Percentiles rank a stretch among this genome's conserved stretches.
phyloP scores from a whole-genome alignment of 2,329 filamentous ascomycete species.

The Penicillium glabrum region DNA sequence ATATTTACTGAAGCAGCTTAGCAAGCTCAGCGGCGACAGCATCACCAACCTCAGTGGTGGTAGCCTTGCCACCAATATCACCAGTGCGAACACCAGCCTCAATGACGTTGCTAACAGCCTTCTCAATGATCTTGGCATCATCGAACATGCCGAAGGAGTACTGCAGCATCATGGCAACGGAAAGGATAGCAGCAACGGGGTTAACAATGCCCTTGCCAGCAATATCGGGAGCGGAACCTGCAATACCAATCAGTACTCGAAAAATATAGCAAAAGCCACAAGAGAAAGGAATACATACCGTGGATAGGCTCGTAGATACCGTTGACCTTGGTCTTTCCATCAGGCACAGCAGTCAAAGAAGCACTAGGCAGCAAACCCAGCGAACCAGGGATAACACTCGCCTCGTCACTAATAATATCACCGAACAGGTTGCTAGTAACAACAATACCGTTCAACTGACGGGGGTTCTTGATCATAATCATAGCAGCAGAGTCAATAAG shows the following conservation, averaged over 20 bases:
- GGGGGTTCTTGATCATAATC: slow-evolving; percentile 94
- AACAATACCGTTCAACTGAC: slow-evolving; percentile 82
- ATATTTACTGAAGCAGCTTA: slow-evolving; percentile 59
- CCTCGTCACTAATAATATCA: slow-evolving; percentile 95
- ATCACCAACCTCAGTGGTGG: slow-evolving; percentile 79
- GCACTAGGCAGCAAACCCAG: slow-evolving; percentile 87
- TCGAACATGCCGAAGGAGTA: slow-evolving; percentile 81
- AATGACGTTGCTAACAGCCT: slow-evolving; percentile 56
- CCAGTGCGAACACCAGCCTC: slow-evolving; percentile 76
- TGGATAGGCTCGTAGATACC: slow-evolving; percentile 98
- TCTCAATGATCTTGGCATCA: slow-evolving; percentile 56
- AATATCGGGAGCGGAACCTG: slow-evolving; percentile 88
- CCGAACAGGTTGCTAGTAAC: slow-evolving; percentile 94
- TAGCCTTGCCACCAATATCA: slow-evolving; percentile 77
- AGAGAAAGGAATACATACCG: slow-evolving; percentile 53
- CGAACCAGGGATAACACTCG: slow-evolving; percentile 87
- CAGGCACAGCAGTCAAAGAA: slow-evolving; percentile 80
- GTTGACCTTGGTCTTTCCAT: slow-evolving; percentile 80
- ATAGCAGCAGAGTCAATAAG: slow-evolving; percentile 96
- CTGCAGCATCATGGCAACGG: slow-evolving; percentile 91
- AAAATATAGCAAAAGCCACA: neutral
- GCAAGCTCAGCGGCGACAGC: slow-evolving; percentile 73
- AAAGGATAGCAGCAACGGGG: slow-evolving; percentile 87
- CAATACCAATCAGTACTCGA: neutral
- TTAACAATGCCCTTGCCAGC: slow-evolving; percentile 89